Conservation (phyloP, 2,329 filamentous ascomycete species). For the Alternaria sp. region DNA sequence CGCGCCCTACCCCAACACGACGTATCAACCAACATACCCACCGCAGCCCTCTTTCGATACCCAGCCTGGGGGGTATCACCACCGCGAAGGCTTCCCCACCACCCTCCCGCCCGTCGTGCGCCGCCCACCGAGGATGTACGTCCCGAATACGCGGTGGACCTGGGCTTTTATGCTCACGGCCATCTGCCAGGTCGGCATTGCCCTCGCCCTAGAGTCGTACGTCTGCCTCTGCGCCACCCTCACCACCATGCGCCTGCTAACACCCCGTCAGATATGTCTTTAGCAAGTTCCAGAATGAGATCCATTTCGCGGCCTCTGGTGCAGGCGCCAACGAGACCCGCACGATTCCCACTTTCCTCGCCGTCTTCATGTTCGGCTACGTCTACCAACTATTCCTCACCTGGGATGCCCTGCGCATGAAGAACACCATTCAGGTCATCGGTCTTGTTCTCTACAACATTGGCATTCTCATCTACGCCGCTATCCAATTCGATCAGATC, state of each 20-base stretch:
- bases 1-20: constrained; percentile 48
- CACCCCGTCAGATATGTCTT: constrained; percentile 76
- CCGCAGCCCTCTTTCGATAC: constrained; percentile 52
- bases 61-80: constrained; percentile 56
- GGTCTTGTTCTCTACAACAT: constrained; percentile 92
- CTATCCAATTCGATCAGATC: constrained; percentile 92
- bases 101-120: constrained; percentile 50
- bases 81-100: constrained; percentile 48
- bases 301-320: constrained; percentile 51
- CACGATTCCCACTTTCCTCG: constrained; percentile 92
- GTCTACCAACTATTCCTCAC: constrained; percentile 88
- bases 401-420: constrained; percentile 90
- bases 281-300: constrained; percentile 76
- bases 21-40: constrained; percentile 51
- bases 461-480: constrained; percentile 88
- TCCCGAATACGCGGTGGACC: constrained; percentile 85
- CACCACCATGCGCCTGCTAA: constrained; percentile 13
- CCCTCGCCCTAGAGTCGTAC: constrained; percentile 85
- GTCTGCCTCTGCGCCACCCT: constrained; percentile 45
- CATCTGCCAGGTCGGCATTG: constrained; percentile 77
- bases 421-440: constrained; percentile 99
- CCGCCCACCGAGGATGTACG: constrained; percentile 64
- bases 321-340: constrained; percentile 52
- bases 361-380: constrained; percentile 96
- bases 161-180: constrained; percentile 81